Conservation (phyloP, 208 protist species). For the Wallacemonas sp. region DNA sequence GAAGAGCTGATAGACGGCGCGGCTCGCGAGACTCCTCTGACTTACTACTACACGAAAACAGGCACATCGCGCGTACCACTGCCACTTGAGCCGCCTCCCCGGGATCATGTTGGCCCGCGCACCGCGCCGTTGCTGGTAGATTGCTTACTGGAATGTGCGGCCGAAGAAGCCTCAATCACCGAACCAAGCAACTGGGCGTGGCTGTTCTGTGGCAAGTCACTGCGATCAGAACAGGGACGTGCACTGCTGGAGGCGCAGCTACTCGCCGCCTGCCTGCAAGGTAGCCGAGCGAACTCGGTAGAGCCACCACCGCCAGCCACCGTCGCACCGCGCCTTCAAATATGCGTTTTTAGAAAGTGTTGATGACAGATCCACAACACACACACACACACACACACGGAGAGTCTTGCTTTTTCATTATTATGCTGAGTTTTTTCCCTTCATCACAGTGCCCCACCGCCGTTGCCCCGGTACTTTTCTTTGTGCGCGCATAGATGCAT, state of each 20-base stretch:
- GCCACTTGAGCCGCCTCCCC: background rate
- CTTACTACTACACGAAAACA: conserved; percentile 6
- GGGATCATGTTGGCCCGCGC: conserved; percentile 13
- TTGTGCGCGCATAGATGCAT: no score
- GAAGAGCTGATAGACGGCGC: background rate
- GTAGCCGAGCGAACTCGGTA: background rate
- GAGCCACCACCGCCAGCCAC: background rate
- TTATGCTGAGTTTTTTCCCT: no score
- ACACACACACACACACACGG: no score
- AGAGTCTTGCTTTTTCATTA: no score
- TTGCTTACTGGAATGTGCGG: conserved; percentile 24
- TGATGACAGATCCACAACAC: background rate
- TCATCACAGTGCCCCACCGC: no score
- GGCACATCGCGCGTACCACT: background rate
- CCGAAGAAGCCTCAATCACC: conserved; percentile 24
- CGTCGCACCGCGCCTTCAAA: conserved; percentile 7
- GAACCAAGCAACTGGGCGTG: conserved; percentile 30
- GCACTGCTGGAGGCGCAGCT: conserved; percentile 3
- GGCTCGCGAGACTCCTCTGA: background rate
- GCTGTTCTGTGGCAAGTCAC: conserved; percentile 23
- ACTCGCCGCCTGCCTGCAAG: background rate
- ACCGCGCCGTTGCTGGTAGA: conserved; percentile 27
- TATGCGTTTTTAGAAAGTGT: conserved; percentile 32
- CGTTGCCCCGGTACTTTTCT: no score
- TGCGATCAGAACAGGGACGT: conserved; percentile 6